A percentile compares a stretch with the other conserved stretches of the same genome.
phyloP scores from a whole-genome alignment of 768 basidiomycete genomes.

The Chalciporus chontae region DNA sequence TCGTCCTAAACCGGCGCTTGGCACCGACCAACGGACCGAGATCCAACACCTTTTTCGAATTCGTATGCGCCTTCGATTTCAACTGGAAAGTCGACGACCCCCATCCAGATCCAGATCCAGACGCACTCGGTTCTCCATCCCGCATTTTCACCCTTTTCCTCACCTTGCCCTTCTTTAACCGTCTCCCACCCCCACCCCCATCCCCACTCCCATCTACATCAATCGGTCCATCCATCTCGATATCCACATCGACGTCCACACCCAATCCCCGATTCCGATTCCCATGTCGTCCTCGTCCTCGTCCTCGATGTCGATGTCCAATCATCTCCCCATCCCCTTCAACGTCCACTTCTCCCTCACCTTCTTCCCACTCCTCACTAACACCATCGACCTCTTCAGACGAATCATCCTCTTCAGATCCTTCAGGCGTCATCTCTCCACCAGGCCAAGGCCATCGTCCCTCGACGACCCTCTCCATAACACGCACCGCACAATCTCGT shows the following conservation, averaged over 20 bases:
- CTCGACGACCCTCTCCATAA: slow-evolving; percentile 66
- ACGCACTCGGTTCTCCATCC: slow-evolving; percentile 26
- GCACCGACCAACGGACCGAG: slow-evolving; percentile 63
- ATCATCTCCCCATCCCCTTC: slow-evolving; percentile 24
- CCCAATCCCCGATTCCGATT: slow-evolving; percentile 18
- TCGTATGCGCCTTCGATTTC: background rate
- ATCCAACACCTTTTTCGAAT: slow-evolving; percentile 31
- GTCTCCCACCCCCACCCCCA: background rate
- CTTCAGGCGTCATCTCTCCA: slow-evolving; percentile 25
- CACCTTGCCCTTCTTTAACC: slow-evolving; percentile 19
- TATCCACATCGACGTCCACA: slow-evolving; percentile 24
- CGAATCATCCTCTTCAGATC: slow-evolving; percentile 20
- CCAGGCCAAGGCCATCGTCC: slow-evolving; percentile 30
- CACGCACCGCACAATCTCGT: slow-evolving; percentile 57
- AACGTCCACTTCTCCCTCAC: slow-evolving; percentile 14
- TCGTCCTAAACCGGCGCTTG: slow-evolving; percentile 58
- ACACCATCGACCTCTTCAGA: slow-evolving; percentile 10
- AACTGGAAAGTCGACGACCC: background rate
- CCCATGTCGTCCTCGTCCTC: background rate
- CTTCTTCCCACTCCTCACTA: slow-evolving; percentile 12
- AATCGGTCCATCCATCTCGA: slow-evolving; percentile 15
- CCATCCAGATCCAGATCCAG: background rate
- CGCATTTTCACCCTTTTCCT: slow-evolving; percentile 21
- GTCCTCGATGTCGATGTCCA: background rate
- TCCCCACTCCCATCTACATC: slow-evolving; percentile 1